A percentile compares a stretch with the other conserved stretches of the same genome.
phyloP scores from a whole-genome alignment of 257 asterid genomes.

The Avicennia marina region DNA sequence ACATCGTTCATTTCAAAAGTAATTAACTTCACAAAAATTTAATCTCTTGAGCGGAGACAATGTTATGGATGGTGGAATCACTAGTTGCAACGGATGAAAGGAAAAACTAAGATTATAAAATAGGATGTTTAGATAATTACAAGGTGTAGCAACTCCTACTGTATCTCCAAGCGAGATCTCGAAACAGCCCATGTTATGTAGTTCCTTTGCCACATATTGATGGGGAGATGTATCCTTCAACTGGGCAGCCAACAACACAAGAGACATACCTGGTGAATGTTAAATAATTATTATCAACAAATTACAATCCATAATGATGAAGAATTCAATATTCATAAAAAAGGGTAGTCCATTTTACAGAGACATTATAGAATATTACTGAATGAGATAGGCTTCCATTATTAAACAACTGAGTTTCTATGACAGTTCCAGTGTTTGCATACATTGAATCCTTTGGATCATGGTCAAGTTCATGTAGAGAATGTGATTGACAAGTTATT shows the following conservation, averaged over 20 bases:
- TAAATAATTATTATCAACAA: too few species aligned
- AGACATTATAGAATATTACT: too few species aligned
- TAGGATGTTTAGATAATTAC: conserved; percentile 30
- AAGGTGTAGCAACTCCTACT: conserved; percentile 87
- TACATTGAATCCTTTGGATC: neutral
- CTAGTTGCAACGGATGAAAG: too few species aligned
- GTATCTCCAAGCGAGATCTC: conserved; percentile 96
- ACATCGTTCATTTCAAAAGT: neutral
- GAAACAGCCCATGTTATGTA: conserved; percentile 91
- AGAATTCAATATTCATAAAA: too few species aligned
- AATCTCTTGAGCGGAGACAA: neutral
- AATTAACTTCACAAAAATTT: neutral
- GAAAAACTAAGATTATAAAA: too few species aligned
- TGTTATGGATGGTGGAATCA: too few species aligned
- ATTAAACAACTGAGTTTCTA: neutral
- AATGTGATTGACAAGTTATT: too few species aligned
- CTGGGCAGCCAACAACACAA: conserved; percentile 88
- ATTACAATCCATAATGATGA: too few species aligned
- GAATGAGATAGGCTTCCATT: too few species aligned
- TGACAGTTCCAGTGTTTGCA: neutral
- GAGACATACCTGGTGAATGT: conserved; percentile 62
- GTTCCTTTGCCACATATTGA: conserved; percentile 77
- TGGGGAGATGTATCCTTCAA: conserved; percentile 72
- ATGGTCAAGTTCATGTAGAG: neutral
- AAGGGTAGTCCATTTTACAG: too few species aligned